Percentiles rank a stretch among this genome's conserved stretches.
These are phyloP conservation scores for Margaritispora aquatica DNA, from an alignment of 495 filamentous ascomycete species.

Conservation along the genomic window DNA sequence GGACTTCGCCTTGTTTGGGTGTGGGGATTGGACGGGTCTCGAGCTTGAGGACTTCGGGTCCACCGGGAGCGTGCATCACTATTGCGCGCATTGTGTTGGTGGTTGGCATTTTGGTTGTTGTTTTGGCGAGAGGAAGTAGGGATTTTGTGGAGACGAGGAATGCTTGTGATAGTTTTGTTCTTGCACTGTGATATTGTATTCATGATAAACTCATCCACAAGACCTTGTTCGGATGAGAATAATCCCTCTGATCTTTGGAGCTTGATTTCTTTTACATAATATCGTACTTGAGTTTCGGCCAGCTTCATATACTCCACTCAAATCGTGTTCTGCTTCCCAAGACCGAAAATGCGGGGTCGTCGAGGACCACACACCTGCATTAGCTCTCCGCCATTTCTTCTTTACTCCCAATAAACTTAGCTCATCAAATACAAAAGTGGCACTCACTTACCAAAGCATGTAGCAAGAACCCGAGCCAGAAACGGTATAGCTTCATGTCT, in stretches of 20 bases:
- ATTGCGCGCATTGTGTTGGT: slow-evolving; percentile 39
- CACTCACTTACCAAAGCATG: not conserved
- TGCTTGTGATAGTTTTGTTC: not conserved
- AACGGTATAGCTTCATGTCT: not conserved
- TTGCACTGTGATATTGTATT: too few species aligned
- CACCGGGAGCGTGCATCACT: slow-evolving; percentile 32
- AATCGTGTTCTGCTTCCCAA: too few species aligned
- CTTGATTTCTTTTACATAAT: too few species aligned
- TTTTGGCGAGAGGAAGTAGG: not conserved
- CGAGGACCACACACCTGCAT: not conserved
- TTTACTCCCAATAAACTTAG: too few species aligned
- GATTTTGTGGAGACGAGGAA: not conserved
- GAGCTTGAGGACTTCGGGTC: slow-evolving; percentile 33
- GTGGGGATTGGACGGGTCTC: slow-evolving; percentile 31
- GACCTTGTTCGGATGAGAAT: too few species aligned
- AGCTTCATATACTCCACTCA: too few species aligned
- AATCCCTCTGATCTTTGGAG: too few species aligned
- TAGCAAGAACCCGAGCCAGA: slow-evolving; percentile 1
- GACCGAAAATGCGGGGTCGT: not conserved
- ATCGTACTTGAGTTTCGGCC: too few species aligned
- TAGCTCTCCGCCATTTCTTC: not conserved
- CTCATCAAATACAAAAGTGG: not conserved
- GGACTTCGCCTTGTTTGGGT: slow-evolving; percentile 33
- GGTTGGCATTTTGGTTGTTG: slow-evolving; percentile 10
- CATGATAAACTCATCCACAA: too few species aligned